Evolutionary conservation across 768 basidiomycete genomes (phyloP), one percentile per base, ranked within the genome.

Genomic region (Chlorophyllum brunneum): DNA sequence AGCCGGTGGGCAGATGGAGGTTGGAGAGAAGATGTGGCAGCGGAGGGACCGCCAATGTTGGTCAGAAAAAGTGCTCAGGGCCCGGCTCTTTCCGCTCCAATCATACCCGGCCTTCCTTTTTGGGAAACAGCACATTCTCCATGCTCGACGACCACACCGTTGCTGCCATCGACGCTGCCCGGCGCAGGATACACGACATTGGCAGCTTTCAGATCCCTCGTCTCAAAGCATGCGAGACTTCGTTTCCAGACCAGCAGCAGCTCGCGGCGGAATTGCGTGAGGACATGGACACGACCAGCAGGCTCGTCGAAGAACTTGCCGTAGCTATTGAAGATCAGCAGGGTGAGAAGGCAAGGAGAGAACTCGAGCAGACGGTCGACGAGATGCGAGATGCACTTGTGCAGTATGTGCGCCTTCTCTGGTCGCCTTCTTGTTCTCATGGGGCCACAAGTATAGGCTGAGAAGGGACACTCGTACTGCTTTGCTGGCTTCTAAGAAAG

Each of bases 271-370:
- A 92, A 62, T 66, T 94, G 53, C 74, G 90, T 26, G 86, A 86
- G 48, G 92, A 94, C 61, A 67, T 92, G 15, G 83, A 85, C 31
- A 61, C 69, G 0, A 74, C 88, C 18, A 71, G 74, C 5, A 72
- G 74, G 33, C 81, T 85, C 49, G 70, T 95, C n/a, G 88, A 95
- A 73, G 85, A 75, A 36, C 65, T 95, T 55, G 86, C 85, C 41
- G 65, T 87, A 20, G 69, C 82, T 33, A 79, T 88, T 24, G 91
- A 84, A 46, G 90, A 95, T 63, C 83, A 88, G 62, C 75, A 73
- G 45, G 80, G 78, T 46, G 77, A 77, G 62, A 78, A 69, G 57
- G 78, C 69, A 39, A 71, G 77, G 57, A 64, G 61, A 55, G 80
- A 76, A 54, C 67, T 83, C 62, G 73, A 70, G 50, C 65, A 59